Percentiles rank a stretch among this genome's conserved stretches.
phyloP scores from a whole-genome alignment of 2,329 filamentous ascomycete genomes.

The Ascochyta lentis region DNA sequence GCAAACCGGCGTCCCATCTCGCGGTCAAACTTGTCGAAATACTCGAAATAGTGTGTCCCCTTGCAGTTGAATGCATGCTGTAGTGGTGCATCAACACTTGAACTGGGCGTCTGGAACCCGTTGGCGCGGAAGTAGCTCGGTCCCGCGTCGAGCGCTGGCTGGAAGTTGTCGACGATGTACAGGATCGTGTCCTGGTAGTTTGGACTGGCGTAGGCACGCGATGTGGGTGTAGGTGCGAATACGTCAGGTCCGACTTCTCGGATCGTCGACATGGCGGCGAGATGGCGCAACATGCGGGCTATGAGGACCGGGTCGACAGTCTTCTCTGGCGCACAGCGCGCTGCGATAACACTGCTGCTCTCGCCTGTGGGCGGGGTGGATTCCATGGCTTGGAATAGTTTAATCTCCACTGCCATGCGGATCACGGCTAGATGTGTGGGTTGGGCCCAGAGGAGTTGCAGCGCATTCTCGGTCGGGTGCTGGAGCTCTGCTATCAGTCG shows the following conservation, averaged over 20 bases:
- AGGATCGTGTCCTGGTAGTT: slow-evolving; percentile 33
- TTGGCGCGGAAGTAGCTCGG: slow-evolving; percentile 27
- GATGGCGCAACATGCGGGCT: slow-evolving; percentile 37
- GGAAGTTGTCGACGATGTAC: slow-evolving; percentile 31
- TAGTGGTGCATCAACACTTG: slow-evolving; percentile 28
- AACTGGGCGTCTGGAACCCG: slow-evolving; percentile 25
- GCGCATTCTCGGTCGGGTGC: slow-evolving; percentile 32
- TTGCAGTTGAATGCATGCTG: slow-evolving; percentile 32
- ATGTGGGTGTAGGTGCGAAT: slow-evolving; percentile 26
- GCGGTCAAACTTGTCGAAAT: slow-evolving; percentile 27
- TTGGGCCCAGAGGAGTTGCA: slow-evolving; percentile 33
- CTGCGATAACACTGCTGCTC: slow-evolving; percentile 21
- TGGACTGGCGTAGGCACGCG: slow-evolving; percentile 23
- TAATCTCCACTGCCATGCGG: slow-evolving; percentile 30
- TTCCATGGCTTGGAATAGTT: slow-evolving; percentile 32
- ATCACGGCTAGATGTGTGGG: slow-evolving; percentile 28
- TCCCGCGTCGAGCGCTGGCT: slow-evolving; percentile 24
- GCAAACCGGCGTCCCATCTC: slow-evolving; percentile 36
- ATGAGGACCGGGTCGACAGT: slow-evolving; percentile 28
- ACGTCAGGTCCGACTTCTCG: slow-evolving; percentile 25
- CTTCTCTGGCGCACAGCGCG: slow-evolving; percentile 13
- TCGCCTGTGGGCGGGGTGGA: slow-evolving; percentile 17
- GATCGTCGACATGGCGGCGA: slow-evolving; percentile 34
- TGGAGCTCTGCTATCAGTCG: slow-evolving; percentile 34
- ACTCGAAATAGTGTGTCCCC: slow-evolving; percentile 31